phyloP scores from a whole-genome alignment of 495 filamentous ascomycete species.

The Neurospora africana region DNA sequence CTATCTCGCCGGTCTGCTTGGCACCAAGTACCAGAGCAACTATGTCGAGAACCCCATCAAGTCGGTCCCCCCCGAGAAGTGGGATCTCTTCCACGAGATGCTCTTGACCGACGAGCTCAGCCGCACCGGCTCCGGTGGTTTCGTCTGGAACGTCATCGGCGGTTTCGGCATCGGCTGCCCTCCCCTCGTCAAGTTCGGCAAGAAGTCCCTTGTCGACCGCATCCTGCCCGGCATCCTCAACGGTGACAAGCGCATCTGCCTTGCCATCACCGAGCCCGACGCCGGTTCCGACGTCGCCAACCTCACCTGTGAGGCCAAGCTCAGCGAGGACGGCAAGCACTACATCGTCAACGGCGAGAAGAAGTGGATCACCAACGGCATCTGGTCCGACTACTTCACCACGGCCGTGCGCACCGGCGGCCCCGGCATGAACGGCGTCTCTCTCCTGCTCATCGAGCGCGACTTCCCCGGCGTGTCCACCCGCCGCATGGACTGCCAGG shows the following conservation, averaged over 20 bases:
- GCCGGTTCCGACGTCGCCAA: slow-evolving; percentile 77
- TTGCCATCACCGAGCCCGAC: slow-evolving; percentile 47
- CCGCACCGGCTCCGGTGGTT: slow-evolving; percentile 76
- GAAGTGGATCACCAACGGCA: slow-evolving; percentile 99
- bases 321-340: slow-evolving; percentile 88
- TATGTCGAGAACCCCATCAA: slow-evolving; percentile 59
- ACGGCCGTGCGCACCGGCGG: slow-evolving; percentile 84
- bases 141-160: slow-evolving; percentile 97
- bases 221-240: slow-evolving; percentile 66
- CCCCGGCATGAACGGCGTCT: slow-evolving; percentile 82
- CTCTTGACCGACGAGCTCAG: slow-evolving; percentile 88
- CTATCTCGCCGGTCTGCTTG: slow-evolving; percentile 83
- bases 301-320: slow-evolving; percentile 88
- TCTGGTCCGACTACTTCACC: slow-evolving; percentile 96
- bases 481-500: slow-evolving; percentile 94
- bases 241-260: slow-evolving; percentile 91
- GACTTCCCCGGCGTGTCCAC: slow-evolving; percentile 74
- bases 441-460: slow-evolving; percentile 76
- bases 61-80: slow-evolving; percentile 74
- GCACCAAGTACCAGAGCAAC: slow-evolving; percentile 66
- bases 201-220: slow-evolving; percentile 75
- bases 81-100: slow-evolving; percentile 98
- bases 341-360: slow-evolving; percentile 99
- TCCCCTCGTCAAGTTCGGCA: slow-evolving; percentile 84
- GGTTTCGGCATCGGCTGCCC: slow-evolving; percentile 92